These are phyloP conservation scores for Hypomyces rosellus DNA, from an alignment of 2,329 filamentous ascomycete genomes.

Conservation along the genomic window DNA sequence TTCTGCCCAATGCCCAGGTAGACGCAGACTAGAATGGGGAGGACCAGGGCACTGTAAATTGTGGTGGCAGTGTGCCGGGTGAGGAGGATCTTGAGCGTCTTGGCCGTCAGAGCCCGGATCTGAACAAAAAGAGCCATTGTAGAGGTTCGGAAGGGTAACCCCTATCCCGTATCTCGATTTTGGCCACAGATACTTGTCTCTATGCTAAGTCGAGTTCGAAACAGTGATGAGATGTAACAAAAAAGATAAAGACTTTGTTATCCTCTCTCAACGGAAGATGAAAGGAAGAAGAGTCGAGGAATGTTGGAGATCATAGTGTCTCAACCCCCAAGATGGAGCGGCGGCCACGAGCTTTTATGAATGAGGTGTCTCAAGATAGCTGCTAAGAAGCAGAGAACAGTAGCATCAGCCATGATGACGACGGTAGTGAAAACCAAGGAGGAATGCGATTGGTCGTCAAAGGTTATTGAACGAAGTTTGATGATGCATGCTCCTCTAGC, in stretches of 20 bases:
- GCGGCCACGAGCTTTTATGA: background rate
- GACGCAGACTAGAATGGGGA: slow-evolving; percentile 49
- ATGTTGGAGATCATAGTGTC: background rate
- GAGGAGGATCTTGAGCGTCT: slow-evolving; percentile 53
- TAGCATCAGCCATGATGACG: slow-evolving; percentile 3
- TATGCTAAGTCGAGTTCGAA: no score
- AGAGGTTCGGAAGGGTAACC: background rate
- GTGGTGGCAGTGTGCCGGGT: slow-evolving; percentile 46
- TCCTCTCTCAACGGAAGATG: background rate
- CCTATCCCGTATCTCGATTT: background rate
- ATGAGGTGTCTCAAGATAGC: background rate
- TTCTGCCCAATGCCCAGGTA: slow-evolving; percentile 65
- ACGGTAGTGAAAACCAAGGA: background rate
- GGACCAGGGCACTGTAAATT: slow-evolving; percentile 46
- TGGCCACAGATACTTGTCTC: no score
- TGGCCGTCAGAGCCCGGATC: slow-evolving; percentile 48
- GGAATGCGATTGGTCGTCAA: background rate
- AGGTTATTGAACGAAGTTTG: background rate
- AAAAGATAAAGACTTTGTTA: background rate
- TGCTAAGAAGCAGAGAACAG: background rate
- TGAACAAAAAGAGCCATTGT: slow-evolving; percentile 44
- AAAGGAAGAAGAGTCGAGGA: background rate
- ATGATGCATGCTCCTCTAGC: background rate
- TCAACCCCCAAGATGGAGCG: background rate
- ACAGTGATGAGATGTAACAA: no score